Conservation (phyloP, 352 stramenopile genomes). For the Phytophthora melonis region DNA sequence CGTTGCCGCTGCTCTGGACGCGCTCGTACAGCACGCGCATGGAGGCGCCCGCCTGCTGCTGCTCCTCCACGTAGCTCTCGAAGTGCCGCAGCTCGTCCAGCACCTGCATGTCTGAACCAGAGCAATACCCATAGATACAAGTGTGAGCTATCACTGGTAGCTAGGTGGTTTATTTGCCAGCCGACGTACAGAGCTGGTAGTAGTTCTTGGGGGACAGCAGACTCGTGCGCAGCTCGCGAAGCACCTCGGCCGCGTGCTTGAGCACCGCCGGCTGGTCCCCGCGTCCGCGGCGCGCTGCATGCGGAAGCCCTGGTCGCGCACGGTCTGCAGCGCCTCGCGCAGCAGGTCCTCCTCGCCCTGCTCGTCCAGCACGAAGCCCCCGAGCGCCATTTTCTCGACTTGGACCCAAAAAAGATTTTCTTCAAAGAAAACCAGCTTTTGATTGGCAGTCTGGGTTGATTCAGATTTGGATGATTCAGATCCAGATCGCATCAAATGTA, state of each 20-base stretch:
- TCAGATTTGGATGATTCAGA: too few relatives aligned
- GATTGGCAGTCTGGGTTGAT: too few relatives aligned
- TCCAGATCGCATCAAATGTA: too few relatives aligned
- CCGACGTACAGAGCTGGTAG: conserved; percentile 97
- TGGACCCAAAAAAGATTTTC: conserved; percentile 7
- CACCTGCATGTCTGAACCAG: conserved; percentile 78
- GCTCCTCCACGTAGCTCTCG: conserved; percentile 94
- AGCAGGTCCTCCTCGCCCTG: conserved; percentile 79
- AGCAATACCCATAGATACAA: neutral
- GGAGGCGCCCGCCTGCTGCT: conserved; percentile 80
- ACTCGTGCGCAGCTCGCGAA: conserved; percentile 88
- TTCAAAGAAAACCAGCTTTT: too few relatives aligned
- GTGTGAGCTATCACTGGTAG: too few relatives aligned
- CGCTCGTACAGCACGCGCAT: conserved; percentile 96
- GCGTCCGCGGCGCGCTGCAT: conserved; percentile 88
- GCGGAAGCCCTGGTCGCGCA: conserved; percentile 80
- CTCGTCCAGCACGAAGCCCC: conserved; percentile 65
- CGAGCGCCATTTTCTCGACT: neutral
- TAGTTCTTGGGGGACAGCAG: conserved; percentile 99
- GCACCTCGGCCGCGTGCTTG: conserved; percentile 82
- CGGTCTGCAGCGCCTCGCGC: conserved; percentile 75
- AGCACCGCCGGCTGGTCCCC: conserved; percentile 81
- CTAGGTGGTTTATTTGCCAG: too few relatives aligned
- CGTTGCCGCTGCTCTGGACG: conserved; percentile 95
- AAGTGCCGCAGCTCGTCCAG: conserved; percentile 96